These are phyloP conservation scores for Mangifera indica DNA, from an alignment of 345 rosid species.

Conservation along the genomic window DNA sequence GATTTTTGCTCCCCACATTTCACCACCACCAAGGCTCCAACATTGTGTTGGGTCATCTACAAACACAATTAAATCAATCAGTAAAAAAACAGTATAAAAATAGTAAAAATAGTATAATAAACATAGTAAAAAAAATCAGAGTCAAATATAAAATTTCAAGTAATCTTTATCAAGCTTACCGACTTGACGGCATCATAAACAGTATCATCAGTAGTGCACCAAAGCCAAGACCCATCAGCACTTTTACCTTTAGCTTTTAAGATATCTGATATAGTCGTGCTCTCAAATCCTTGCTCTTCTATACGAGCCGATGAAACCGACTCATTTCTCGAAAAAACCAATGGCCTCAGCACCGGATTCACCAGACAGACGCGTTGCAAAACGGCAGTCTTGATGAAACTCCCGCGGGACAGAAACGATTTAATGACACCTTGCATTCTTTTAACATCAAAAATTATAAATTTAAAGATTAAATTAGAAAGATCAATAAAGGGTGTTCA, in stretches of 20 bases:
- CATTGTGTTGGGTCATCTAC: constrained; percentile 98
- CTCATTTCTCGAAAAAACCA: constrained; percentile 49
- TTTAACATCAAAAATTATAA: no score
- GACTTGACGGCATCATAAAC: constrained; percentile 96
- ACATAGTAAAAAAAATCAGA: not conserved
- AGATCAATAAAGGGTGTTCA: no score
- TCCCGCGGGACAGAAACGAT: constrained; percentile 50
- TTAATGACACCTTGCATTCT: constrained; percentile 63
- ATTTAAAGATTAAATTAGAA: no score
- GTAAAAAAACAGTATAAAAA: not conserved
- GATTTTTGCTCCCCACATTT: constrained; percentile 87
- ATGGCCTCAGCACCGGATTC: constrained; percentile 51
- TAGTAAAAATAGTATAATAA: not conserved
- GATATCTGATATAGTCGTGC: constrained; percentile 77
- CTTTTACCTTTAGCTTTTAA: constrained; percentile 75
- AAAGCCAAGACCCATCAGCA: constrained; percentile 99
- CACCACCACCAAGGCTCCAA: constrained; percentile 94
- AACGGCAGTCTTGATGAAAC: constrained; percentile 46
- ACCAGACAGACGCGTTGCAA: constrained; percentile 60
- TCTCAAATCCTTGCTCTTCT: constrained; percentile 93
- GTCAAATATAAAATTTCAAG: no score
- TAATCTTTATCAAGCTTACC: constrained; percentile 37
- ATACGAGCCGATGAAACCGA: constrained; percentile 64
- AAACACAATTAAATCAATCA: not conserved
- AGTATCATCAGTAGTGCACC: constrained; percentile 91